Evolutionary conservation across 495 filamentous ascomycete species (phyloP).

Genomic region (Parmelia sp.): DNA sequence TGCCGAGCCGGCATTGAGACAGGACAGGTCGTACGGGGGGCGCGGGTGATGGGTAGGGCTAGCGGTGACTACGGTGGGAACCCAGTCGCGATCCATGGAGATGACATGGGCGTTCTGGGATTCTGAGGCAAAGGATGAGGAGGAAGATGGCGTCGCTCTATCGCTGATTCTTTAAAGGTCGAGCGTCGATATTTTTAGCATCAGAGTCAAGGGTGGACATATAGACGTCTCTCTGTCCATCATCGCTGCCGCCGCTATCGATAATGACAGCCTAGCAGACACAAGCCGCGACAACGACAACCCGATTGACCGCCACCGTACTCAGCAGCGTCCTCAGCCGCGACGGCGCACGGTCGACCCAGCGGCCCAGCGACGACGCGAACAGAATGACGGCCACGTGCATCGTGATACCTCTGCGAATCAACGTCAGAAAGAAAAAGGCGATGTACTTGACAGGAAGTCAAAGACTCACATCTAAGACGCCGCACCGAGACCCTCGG

Average conservation of each 20-base stretch:
- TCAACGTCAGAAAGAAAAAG: background rate
- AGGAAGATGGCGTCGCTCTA: constrained; percentile 35
- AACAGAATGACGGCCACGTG: constrained; percentile 33
- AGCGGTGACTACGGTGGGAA: constrained; percentile 33
- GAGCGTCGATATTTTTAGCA: background rate
- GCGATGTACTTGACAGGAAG: background rate
- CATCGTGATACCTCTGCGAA: constrained; percentile 33
- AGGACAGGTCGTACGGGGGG: constrained; percentile 31
- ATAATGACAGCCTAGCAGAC: constrained; percentile 33
- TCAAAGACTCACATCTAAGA: constrained; percentile 33
- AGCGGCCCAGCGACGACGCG: constrained; percentile 37
- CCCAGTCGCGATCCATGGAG: constrained; percentile 53
- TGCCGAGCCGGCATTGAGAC: constrained; percentile 52
- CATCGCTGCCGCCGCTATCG: too few relatives aligned
- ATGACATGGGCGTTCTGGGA: constrained; percentile 49
- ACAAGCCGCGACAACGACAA: constrained; percentile 39
- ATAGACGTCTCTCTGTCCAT: background rate
- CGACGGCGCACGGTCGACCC: constrained; percentile 39
- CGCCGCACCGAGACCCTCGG: constrained; percentile 38
- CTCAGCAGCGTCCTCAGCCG: constrained; percentile 38
- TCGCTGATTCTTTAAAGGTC: constrained; percentile 9
- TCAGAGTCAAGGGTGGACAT: background rate
- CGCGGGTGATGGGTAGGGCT: constrained; percentile 15
- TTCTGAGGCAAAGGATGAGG: constrained; percentile 37
- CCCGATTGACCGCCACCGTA: constrained; percentile 39